These are phyloP conservation scores for Quercus glauca DNA, from an alignment of 306 rosid species.

Conservation along the genomic window DNA sequence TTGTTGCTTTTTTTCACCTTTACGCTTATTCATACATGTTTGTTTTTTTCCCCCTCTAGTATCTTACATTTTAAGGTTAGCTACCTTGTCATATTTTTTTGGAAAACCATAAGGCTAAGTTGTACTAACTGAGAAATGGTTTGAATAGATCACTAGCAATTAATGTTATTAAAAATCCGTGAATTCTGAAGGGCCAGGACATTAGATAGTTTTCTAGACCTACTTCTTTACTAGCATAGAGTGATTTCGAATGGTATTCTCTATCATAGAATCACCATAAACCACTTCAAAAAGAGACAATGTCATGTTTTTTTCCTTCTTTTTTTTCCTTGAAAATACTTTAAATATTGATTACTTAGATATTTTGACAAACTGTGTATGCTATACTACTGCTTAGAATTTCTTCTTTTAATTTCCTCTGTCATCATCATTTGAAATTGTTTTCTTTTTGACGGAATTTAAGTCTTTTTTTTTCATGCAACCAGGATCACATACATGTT, in stretches of 20 bases:
- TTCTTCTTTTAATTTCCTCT: neutral
- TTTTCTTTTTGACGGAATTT: neutral
- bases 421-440: neutral
- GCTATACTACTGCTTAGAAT: no score
- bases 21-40: neutral
- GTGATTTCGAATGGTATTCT: neutral
- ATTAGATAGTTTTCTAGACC: neutral
- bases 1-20: neutral
- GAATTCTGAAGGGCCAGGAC: neutral
- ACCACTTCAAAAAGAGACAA: neutral
- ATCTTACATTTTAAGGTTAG: neutral
- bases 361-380: no score
- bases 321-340: neutral
- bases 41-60: neutral
- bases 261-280: neutral
- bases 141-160: neutral
- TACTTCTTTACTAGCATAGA: neutral
- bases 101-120: neutral
- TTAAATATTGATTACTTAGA: no score
- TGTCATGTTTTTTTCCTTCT: neutral
- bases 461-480: neutral
- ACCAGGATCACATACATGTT: neutral
- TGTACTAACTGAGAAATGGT: neutral
- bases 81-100: neutral
- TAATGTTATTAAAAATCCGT: neutral